phyloP scores from a whole-genome alignment of 345 rosid species.

The Psidium guajava region DNA sequence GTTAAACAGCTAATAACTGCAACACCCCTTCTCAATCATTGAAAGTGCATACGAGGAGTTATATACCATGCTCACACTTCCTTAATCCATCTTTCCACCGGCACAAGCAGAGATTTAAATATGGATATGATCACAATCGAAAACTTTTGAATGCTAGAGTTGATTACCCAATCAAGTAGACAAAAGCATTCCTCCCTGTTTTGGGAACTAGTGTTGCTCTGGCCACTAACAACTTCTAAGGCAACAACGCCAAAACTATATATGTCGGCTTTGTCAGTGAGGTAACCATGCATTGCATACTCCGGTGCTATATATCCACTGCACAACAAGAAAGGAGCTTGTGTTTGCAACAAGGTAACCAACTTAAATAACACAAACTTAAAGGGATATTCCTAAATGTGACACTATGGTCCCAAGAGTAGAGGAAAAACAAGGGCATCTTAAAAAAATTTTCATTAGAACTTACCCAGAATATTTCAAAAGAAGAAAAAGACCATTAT shows the following conservation, averaged over 20 bases:
- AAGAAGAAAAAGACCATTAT: not conserved
- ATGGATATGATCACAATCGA: not conserved
- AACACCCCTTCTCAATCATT: not conserved
- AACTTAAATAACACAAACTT: not conserved
- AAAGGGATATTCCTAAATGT: not conserved
- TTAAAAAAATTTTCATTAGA: not conserved
- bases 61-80: not conserved
- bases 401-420: not conserved
- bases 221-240: constrained; percentile 20
- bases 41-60: not conserved
- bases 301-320: constrained; percentile 34
- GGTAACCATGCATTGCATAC: constrained; percentile 23
- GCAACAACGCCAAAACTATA: constrained; percentile 31
- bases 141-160: not conserved
- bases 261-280: constrained; percentile 23
- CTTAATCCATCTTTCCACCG: not conserved
- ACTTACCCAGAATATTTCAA: not conserved
- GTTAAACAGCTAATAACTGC: not conserved
- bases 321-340: not conserved
- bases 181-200: not conserved
- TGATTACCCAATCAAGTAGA: constrained; percentile 28
- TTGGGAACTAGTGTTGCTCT: constrained; percentile 4
- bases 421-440: no score
- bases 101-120: not conserved
- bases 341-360: not conserved